A percentile compares a stretch with the other conserved stretches of the same genome.
phyloP scores from a whole-genome alignment of 257 asterid species.

The Haberlea rhodopensis region DNA sequence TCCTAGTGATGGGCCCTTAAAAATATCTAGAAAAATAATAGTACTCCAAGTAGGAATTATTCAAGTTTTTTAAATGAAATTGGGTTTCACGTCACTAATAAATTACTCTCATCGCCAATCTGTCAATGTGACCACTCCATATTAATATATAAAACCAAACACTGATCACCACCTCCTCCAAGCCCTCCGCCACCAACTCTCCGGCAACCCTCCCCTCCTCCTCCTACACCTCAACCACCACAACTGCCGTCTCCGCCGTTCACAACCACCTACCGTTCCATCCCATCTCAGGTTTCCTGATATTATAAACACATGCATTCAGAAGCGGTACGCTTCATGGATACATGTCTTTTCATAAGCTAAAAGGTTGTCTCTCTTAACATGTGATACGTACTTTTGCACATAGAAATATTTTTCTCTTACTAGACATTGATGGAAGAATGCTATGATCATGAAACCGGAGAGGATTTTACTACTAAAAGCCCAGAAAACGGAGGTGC shows the following conservation, averaged over 20 bases:
- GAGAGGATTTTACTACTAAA: slow-evolving; percentile 32
- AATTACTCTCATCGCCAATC: slow-evolving; percentile 55
- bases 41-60: slow-evolving; percentile 32
- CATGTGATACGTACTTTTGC: too few relatives aligned
- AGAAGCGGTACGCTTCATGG: background rate
- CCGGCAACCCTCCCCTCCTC: slow-evolving; percentile 32
- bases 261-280: slow-evolving; percentile 1
- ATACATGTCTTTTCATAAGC: slow-evolving; percentile 17
- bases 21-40: slow-evolving; percentile 20
- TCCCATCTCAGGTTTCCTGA: slow-evolving; percentile 13
- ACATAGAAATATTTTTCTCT: background rate
- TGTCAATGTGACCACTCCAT: slow-evolving; percentile 53
- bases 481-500: slow-evolving; percentile 44
- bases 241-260: background rate
- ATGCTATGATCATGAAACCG: slow-evolving; percentile 38
- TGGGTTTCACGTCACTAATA: slow-evolving; percentile 70
- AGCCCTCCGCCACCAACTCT: slow-evolving; percentile 35
- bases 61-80: slow-evolving; percentile 37
- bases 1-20: slow-evolving; percentile 28
- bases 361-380: slow-evolving; percentile 8
- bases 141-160: slow-evolving; percentile 36
- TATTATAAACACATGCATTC: slow-evolving; percentile 18
- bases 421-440: slow-evolving; percentile 30
- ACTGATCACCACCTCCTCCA: slow-evolving; percentile 40
- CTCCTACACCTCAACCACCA: background rate